A percentile compares a stretch with the other conserved stretches of the same genome.
Evolutionary conservation across 1,284 basidiomycete species (phyloP).

Genomic region (Tilletia horrida): DNA sequence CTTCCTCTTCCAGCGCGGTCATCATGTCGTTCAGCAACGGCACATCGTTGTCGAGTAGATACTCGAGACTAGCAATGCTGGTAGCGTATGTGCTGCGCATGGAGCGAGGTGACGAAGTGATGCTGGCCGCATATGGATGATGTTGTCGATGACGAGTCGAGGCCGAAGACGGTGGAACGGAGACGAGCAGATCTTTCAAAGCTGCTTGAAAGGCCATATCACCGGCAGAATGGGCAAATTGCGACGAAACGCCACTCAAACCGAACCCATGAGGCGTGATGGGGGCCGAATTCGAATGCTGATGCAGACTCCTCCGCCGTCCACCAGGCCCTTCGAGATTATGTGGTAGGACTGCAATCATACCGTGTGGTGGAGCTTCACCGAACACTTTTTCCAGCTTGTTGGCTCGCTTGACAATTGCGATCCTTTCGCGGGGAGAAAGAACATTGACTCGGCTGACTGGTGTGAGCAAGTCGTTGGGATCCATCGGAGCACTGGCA

Average conservation of each 20-base stretch:
- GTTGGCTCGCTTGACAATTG: conserved; percentile 19
- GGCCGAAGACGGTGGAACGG: not conserved
- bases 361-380: conserved; percentile 14
- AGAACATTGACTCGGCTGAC: conserved; percentile 7
- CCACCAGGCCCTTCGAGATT: not conserved
- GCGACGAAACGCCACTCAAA: not conserved
- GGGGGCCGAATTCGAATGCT: conserved; percentile 13
- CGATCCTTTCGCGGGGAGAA: conserved; percentile 13
- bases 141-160: not conserved
- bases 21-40: conserved; percentile 22
- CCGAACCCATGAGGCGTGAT: not conserved
- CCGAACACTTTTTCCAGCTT: conserved; percentile 21
- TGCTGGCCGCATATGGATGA: conserved; percentile 1
- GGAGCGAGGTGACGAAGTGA: conserved; percentile 7
- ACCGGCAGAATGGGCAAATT: not conserved
- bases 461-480: not conserved
- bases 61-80: conserved; percentile 22
- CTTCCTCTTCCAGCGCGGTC: conserved; percentile 21
- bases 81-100: conserved; percentile 15
- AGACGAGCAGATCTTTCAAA: not conserved
- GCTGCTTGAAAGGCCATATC: not conserved
- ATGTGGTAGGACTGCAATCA: not conserved
- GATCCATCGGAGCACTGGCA: not conserved
- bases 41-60: conserved; percentile 22
- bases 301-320: not conserved